A percentile compares a stretch with the other conserved stretches of the same genome.
Evolutionary conservation across 768 basidiomycete species (phyloP).

Genomic region (Inosperma sp.): DNA sequence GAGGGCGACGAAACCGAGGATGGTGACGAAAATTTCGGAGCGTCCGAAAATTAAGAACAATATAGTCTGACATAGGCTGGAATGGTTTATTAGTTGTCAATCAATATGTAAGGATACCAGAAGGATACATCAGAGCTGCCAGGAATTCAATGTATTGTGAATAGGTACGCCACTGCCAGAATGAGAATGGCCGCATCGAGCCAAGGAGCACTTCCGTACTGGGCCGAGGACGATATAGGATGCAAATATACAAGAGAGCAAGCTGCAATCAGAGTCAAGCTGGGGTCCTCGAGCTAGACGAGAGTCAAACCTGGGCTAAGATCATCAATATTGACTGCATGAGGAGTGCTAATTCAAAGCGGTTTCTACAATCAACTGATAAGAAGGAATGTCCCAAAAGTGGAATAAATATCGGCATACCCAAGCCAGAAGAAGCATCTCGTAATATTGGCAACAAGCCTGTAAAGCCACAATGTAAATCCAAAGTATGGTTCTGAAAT

Average conservation of each 20-base stretch:
- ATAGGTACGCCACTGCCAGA: conserved; percentile 85
- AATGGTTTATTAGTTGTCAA: neutral
- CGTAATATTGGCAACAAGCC: conserved; percentile 79
- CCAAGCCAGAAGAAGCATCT: conserved; percentile 92
- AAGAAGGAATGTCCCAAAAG: conserved; percentile 2
- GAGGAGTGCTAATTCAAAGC: conserved; percentile 72
- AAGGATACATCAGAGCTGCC: conserved; percentile 64
- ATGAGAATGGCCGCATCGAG: conserved; percentile 64
- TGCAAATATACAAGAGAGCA: conserved; percentile 77
- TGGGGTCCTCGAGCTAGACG: neutral
- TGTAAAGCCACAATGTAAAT: conserved; percentile 25
- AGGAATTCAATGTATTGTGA: conserved; percentile 79
- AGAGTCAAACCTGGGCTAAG: conserved; percentile 58
- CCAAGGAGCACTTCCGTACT: conserved; percentile 55
- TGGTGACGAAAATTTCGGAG: conserved; percentile 51
- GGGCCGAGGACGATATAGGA: conserved; percentile 57
- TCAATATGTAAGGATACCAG: neutral
- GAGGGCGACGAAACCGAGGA: conserved; percentile 72
- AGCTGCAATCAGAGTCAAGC: conserved; percentile 41
- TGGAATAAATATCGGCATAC: conserved; percentile 22
- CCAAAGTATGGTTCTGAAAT: conserved; percentile 3
- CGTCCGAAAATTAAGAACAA: conserved; percentile 70
- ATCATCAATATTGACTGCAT: conserved; percentile 85
- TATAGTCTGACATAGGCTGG: conserved; percentile 63
- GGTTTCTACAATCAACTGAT: conserved; percentile 37